Evolutionary conservation across 495 filamentous ascomycete genomes (phyloP).

Genomic region (Darksidea phi): DNA sequence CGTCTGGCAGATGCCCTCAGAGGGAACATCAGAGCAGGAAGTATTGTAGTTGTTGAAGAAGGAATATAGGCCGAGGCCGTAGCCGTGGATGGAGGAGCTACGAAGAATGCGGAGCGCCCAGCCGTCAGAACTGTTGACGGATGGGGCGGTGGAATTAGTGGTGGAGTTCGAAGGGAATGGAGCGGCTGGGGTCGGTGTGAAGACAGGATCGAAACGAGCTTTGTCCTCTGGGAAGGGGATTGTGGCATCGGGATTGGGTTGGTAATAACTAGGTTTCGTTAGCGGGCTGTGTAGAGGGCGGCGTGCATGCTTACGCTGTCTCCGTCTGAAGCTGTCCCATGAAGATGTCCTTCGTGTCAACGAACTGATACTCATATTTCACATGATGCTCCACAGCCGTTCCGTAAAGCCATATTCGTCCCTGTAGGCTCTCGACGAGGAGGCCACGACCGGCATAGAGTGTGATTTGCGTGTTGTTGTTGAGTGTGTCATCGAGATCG

Average conservation of each 20-base stretch:
- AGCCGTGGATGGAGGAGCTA: slow-evolving; percentile 59
- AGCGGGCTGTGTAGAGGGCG: background rate
- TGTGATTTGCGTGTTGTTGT: slow-evolving; percentile 57
- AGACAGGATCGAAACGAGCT: slow-evolving; percentile 44
- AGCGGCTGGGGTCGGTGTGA: slow-evolving; percentile 39
- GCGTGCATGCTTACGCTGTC: slow-evolving; percentile 32
- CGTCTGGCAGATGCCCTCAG: slow-evolving; percentile 58
- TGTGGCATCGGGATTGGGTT: slow-evolving; percentile 62
- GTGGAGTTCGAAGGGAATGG: slow-evolving; percentile 25
- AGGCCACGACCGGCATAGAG: slow-evolving; percentile 69
- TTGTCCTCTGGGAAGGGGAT: slow-evolving; percentile 54
- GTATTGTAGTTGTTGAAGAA: slow-evolving; percentile 44
- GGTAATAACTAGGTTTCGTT: slow-evolving; percentile 47
- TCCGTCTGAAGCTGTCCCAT: slow-evolving; percentile 43
- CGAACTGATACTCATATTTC: slow-evolving; percentile 42
- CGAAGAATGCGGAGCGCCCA: slow-evolving; percentile 67
- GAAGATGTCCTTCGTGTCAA: slow-evolving; percentile 39
- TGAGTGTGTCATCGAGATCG: slow-evolving; percentile 60
- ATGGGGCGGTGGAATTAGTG: slow-evolving; percentile 42
- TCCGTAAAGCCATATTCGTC: slow-evolving; percentile 57
- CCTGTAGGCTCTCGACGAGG: slow-evolving; percentile 53
- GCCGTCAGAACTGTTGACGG: slow-evolving; percentile 48
- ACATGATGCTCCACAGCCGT: slow-evolving; percentile 43
- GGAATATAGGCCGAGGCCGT: slow-evolving; percentile 40
- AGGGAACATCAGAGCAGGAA: slow-evolving; percentile 49